Percentiles rank a stretch among this genome's conserved stretches.
These are phyloP conservation scores for Cicer arietinum DNA, from an alignment of 306 rosid species.

Conservation along the genomic window DNA sequence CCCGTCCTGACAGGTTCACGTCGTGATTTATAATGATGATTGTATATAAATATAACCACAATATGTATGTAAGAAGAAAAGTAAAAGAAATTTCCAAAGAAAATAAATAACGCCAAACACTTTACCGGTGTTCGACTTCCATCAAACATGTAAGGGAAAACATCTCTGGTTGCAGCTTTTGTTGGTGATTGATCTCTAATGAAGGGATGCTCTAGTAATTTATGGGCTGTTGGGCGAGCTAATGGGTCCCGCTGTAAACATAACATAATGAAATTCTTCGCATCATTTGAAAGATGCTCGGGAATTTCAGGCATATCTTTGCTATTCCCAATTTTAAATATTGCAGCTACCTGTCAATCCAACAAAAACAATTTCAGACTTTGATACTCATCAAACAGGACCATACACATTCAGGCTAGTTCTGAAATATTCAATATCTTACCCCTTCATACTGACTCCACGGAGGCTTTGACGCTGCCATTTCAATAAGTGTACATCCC, in stretches of 20 bases:
- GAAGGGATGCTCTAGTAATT: slow-evolving; percentile 78
- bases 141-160: slow-evolving; percentile 69
- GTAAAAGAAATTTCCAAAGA: slow-evolving; percentile 17
- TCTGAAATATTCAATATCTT: slow-evolving; percentile 52
- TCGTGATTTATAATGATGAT: background rate
- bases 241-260: slow-evolving; percentile 88
- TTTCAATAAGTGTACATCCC: slow-evolving; percentile 98
- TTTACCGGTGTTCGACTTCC: slow-evolving; percentile 94
- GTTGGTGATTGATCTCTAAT: slow-evolving; percentile 79
- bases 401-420: slow-evolving; percentile 1
- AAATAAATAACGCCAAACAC: slow-evolving; percentile 34
- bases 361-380: slow-evolving; percentile 44
- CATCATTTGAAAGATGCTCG: slow-evolving; percentile 86
- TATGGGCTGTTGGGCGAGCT: slow-evolving; percentile 79
- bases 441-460: slow-evolving; percentile 99
- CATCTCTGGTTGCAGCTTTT: slow-evolving; percentile 68
- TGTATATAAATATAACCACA: slow-evolving; percentile 9
- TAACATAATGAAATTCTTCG: slow-evolving; percentile 70
- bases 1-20: background rate
- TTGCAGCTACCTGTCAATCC: slow-evolving; percentile 88
- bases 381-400: slow-evolving; percentile 32
- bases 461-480: slow-evolving; percentile 96
- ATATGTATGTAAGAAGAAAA: slow-evolving; percentile 17
- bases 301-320: slow-evolving; percentile 96
- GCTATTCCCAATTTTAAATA: slow-evolving; percentile 98